phyloP scores from a whole-genome alignment of 2,329 filamentous ascomycete species.

The Diaporthe caulivora region DNA sequence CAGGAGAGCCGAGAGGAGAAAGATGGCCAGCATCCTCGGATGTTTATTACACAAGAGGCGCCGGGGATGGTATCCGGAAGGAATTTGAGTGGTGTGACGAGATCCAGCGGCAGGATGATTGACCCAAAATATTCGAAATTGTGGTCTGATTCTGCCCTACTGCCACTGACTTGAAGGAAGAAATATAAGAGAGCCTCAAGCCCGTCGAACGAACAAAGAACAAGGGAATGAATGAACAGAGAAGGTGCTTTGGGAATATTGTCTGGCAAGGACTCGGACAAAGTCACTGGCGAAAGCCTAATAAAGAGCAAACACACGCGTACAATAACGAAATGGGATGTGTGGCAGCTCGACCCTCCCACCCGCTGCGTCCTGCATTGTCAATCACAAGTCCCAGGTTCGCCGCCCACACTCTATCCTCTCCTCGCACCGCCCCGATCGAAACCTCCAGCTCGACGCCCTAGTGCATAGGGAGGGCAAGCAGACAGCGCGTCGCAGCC shows the following conservation, averaged over 20 bases:
- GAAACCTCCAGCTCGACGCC: constrained; percentile 6
- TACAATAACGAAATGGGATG: background rate
- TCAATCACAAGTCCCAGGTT: background rate
- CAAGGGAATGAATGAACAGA: constrained; percentile 5
- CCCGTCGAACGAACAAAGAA: constrained; percentile 16
- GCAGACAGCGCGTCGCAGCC: constrained; percentile 8
- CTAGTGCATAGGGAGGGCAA: constrained; percentile 7
- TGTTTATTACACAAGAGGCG: constrained; percentile 17
- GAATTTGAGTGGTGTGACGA: constrained; percentile 8
- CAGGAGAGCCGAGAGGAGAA: constrained; percentile 25
- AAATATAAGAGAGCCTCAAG: constrained; percentile 34
- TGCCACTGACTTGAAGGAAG: background rate
- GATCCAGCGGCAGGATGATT: background rate
- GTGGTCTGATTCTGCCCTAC: background rate
- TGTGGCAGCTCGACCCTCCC: background rate
- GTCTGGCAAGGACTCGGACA: background rate
- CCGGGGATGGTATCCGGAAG: background rate
- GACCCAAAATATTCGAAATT: background rate
- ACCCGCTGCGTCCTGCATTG: background rate
- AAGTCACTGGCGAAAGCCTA: constrained; percentile 20
- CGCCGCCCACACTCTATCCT: background rate
- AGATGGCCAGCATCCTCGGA: constrained; percentile 38
- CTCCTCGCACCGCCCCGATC: background rate
- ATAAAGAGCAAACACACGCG: constrained; percentile 20
- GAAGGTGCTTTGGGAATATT: background rate